Evolutionary conservation across 2,329 filamentous ascomycete species (phyloP), one percentile per base, ranked within the genome.

Genomic region (Aspergillus eucalypticola): DNA sequence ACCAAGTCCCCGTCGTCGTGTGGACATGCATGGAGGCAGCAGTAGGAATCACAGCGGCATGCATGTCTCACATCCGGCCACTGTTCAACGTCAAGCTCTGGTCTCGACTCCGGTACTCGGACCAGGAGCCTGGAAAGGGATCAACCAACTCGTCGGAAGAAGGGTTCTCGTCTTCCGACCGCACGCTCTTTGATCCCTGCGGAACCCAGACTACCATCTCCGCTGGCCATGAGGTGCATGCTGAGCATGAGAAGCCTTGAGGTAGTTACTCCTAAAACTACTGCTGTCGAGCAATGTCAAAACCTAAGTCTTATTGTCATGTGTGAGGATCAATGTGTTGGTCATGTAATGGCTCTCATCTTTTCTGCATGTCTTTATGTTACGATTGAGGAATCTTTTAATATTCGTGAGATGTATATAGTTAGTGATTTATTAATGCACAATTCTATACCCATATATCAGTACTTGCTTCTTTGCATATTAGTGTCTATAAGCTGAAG

Each of bases 11-110:
- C 6, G 59, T 62, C 23, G 66, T 65, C 13, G 66, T 73, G n/a
- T 73, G 71, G 71, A 73, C 71, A 0, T 72, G 70, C 39, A 64
- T 68, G 19, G 71, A 73, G 56, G 66, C 69, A 1, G 68, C 69
- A 0, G 70, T 72, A 0, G 71, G 66, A 15, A 73, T 73, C 38
- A 66, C 65, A 7, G 70, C 69, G 1, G 71, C 71, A 27, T 73
- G 71, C 56, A 66, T 73, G 1, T 65, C 71, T 1, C 72, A 73
- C 48, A 60, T 73, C 5, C 60, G 67, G 19, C 71, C 71, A 2
- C 56, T 72, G 1, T 70, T 73, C 51, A 66, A 65, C 13, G 25
- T 66, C 13, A 49, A 49, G 23, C 21, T 49, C 21, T 49, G 44
- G 44, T n/a, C 44, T 15, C 44, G 44, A 27, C n/a, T 32, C n/a